Conservation (phyloP, 345 rosid species). For the Turritis glabra region DNA sequence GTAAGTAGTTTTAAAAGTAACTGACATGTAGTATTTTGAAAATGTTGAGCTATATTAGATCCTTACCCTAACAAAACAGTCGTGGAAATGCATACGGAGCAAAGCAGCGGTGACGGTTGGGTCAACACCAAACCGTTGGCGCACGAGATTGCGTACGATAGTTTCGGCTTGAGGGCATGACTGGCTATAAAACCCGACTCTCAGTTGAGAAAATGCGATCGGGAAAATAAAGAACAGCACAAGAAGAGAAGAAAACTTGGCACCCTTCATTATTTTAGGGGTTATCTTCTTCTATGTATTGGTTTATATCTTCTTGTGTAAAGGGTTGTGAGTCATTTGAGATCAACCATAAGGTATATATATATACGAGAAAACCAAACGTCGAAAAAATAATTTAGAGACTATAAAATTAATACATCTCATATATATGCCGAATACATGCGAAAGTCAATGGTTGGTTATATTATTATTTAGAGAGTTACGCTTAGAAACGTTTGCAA, state of each 20-base stretch:
- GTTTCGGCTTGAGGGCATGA: conserved; percentile 70
- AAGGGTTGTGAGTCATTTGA: conserved; percentile 8
- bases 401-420: not conserved
- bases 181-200: conserved; percentile 54
- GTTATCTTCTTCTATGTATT: conserved; percentile 2
- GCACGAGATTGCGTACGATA: conserved; percentile 46
- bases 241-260: conserved; percentile 32
- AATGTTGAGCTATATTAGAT: not conserved
- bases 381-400: not conserved
- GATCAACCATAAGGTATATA: conserved; percentile 18
- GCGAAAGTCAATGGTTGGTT: conserved; percentile 20
- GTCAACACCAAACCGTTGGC: conserved; percentile 43
- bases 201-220: conserved; percentile 46
- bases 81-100: conserved; percentile 91
- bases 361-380: conserved; percentile 29
- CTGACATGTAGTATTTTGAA: not conserved
- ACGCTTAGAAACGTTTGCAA: conserved; percentile 11
- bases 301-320: conserved; percentile 13
- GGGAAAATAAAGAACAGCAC: conserved; percentile 40
- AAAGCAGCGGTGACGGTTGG: conserved; percentile 59
- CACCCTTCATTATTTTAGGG: conserved; percentile 14
- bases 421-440: conserved; percentile 6
- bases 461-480: conserved; percentile 2
- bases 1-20: too few species aligned
- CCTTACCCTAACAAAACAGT: conserved; percentile 71